These are phyloP conservation scores for Fusarium anguioides DNA, from an alignment of 2,329 filamentous ascomycete genomes.

Conservation along the genomic window DNA sequence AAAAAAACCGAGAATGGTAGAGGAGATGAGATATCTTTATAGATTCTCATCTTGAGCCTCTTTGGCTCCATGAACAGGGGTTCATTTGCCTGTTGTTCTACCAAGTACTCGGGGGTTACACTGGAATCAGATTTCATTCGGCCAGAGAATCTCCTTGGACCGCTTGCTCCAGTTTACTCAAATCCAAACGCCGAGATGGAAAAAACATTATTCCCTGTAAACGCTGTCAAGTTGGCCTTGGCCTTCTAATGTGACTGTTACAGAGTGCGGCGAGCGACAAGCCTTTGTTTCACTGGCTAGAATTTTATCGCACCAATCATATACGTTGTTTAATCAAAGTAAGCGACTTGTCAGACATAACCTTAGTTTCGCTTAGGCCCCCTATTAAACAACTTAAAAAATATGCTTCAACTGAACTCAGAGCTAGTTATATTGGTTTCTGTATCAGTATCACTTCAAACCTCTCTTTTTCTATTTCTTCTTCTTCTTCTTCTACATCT, in stretches of 20 bases:
- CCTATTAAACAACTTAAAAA: conserved; percentile 21
- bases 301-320: conserved; percentile 18
- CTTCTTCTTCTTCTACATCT: too few species aligned
- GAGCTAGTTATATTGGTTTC: too few species aligned
- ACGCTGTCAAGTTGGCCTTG: neutral
- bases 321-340: conserved; percentile 2
- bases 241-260: conserved; percentile 10
- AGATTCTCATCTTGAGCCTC: conserved; percentile 10
- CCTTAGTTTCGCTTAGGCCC: neutral
- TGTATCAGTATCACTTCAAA: too few species aligned
- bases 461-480: too few species aligned
- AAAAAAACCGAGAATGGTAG: conserved; percentile 1
- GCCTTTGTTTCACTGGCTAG: conserved; percentile 8
- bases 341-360: neutral
- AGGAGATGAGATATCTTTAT: conserved; percentile 16
- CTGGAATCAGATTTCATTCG: conserved; percentile 8
- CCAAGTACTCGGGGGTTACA: neutral
- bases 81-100: too few species aligned
- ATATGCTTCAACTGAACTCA: conserved; percentile 20
- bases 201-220: conserved; percentile 11
- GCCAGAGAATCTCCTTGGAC: neutral
- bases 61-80: conserved; percentile 7
- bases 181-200: conserved; percentile 3
- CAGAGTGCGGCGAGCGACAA: conserved; percentile 10
- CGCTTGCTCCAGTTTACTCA: neutral